Evolutionary conservation across 345 rosid species (phyloP), one percentile per base, ranked within the genome.

Genomic region (Boechera divaricarpa): DNA sequence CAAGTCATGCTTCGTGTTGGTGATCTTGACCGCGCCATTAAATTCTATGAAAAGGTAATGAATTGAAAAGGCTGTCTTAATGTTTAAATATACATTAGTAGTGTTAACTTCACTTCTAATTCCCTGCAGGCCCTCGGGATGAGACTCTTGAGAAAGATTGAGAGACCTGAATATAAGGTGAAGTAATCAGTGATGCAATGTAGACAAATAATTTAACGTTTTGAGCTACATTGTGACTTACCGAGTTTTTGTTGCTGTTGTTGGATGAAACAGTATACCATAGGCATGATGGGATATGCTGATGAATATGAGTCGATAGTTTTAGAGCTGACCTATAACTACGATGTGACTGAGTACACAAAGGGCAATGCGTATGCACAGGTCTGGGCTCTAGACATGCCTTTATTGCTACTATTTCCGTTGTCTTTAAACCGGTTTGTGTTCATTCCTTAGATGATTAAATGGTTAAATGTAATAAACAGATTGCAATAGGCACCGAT

Each of bases 1-100:
- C 98, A 95, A 88, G 88, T 95, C 15, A 95, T 92, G 97, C 93
- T 95, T 69, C 97, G 98, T 69, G 93, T 87, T 39, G 97, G 99
- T 69, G 96, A 95, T 77, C 81, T 92, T 24, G 92, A 86, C 31
- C 90, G 96, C 6, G 76, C 98, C 48, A 86, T 90, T 84, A 87
- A 91, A 75, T 92, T 95, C 78, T 92, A 95, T 77, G 99, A 92
- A 77, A 95, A 91, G 92, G 99, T 92, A 83, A 9, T 52, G 48
- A 47, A 2, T 21, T 33, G 7, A 15, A 48, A 59, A 32, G 12
- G 38, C 26, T 58, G 7, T 41, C 33, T 41, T 49, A 4, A 18
- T 72, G 21, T 31, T 21, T 64, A 13, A 0, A 31, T 21, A 45
- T 45, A 31, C 45, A 18, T 49, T 35, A n/a, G 3, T 49, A 66